These are phyloP conservation scores for Tephrocybe sp. DNA, from an alignment of 768 basidiomycete species.

Conservation along the genomic window DNA sequence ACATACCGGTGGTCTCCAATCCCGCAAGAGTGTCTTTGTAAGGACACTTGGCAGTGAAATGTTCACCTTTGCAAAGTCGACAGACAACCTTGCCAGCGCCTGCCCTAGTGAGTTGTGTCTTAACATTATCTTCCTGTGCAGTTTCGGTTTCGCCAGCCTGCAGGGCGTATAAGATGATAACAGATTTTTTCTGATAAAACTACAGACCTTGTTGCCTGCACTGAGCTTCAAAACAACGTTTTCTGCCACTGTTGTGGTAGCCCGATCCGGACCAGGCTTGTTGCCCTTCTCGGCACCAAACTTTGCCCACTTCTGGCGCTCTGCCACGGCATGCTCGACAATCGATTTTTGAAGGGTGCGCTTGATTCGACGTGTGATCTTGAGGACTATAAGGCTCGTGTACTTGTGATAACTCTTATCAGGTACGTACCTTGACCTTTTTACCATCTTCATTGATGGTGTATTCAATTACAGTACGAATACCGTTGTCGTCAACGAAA, in stretches of 20 bases:
- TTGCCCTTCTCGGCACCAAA: constrained; percentile 91
- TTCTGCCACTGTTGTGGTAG: constrained; percentile 89
- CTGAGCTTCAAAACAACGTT: constrained; percentile 44
- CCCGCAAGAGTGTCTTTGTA: constrained; percentile 92
- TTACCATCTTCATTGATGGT: constrained; percentile 88
- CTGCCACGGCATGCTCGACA: constrained; percentile 93
- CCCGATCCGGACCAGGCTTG: constrained; percentile 84
- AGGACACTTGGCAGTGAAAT: constrained; percentile 98
- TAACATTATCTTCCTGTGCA: constrained; percentile 61
- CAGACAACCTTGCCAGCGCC: constrained; percentile 90
- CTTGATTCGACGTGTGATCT: constrained; percentile 87
- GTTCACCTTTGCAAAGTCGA: constrained; percentile 93
- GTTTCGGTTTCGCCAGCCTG: constrained; percentile 67
- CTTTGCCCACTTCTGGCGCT: constrained; percentile 90
- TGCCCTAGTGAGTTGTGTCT: constrained; percentile 62
- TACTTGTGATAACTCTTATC: not conserved
- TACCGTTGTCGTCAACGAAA: constrained; percentile 80
- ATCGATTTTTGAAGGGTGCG: constrained; percentile 85
- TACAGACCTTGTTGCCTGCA: constrained; percentile 59
- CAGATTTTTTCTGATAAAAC: not conserved
- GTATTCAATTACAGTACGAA: constrained; percentile 83
- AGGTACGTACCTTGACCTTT: constrained; percentile 76
- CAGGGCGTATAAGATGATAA: not conserved
- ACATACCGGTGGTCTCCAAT: constrained; percentile 58
- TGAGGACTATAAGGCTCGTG: not conserved